Conservation (phyloP, 352 stramenopile species). For the Thalassiosira tumida region DNA sequence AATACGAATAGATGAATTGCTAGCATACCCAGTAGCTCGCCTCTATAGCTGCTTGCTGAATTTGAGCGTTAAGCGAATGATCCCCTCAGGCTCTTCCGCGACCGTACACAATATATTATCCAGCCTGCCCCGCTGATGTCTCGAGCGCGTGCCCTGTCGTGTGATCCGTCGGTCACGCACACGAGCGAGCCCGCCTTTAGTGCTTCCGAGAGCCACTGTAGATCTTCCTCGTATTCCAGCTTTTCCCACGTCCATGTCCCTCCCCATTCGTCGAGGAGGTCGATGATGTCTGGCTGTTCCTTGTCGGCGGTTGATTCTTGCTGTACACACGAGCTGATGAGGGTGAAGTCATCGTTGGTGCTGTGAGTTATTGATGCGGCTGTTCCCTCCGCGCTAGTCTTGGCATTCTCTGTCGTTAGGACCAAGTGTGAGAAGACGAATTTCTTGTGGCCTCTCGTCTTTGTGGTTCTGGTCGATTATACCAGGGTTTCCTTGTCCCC, state of each 20-base stretch:
- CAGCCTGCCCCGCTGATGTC: neutral
- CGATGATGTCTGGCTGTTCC: neutral
- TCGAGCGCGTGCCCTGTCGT: neutral
- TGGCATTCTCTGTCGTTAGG: too few species aligned
- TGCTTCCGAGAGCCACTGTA: neutral
- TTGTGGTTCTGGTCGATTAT: too few species aligned
- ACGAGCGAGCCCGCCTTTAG: neutral
- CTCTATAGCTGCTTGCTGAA: neutral
- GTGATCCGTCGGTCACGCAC: conserved; percentile 2
- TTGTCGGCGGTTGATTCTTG: neutral
- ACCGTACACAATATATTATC: conserved; percentile 21
- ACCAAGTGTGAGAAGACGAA: neutral
- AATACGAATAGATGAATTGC: neutral
- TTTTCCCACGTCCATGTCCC: conserved; percentile 40
- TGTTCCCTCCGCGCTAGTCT: too few species aligned
- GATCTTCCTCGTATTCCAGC: neutral
- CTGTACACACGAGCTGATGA: neutral
- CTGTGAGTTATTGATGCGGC: too few species aligned
- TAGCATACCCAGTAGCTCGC: conserved; percentile 8
- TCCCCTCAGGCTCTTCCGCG: too few species aligned
- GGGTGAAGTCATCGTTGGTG: neutral
- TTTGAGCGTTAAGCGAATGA: neutral
- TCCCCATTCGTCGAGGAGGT: neutral
- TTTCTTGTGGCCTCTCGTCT: too few species aligned
- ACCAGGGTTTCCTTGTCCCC: too few species aligned